phyloP scores from a whole-genome alignment of 1,139 yeast species.

The Lodderomyces jiufengensis region DNA sequence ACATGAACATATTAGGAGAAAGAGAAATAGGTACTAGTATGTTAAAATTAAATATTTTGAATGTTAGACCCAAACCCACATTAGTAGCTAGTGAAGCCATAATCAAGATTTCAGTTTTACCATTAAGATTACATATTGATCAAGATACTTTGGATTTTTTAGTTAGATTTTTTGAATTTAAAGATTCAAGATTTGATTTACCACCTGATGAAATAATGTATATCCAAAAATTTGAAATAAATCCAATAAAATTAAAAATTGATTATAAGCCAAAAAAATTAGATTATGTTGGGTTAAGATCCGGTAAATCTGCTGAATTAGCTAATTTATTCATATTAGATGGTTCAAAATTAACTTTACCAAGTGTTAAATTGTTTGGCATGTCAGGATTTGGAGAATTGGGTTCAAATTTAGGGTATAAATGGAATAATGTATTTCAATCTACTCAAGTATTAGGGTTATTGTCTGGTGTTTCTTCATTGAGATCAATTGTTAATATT shows the following conservation, averaged over 20 bases:
- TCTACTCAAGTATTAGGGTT: conserved; percentile 76
- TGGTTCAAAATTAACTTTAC: conserved; percentile 70
- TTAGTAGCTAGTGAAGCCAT: conserved; percentile 70
- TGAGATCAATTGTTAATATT: conserved; percentile 70
- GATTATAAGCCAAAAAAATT: conserved; percentile 92
- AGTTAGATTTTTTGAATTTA: conserved; percentile 75
- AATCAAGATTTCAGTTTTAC: conserved; percentile 56
- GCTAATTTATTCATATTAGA: conserved; percentile 86
- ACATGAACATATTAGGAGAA: conserved; percentile 64
- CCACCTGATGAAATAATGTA: conserved; percentile 58
- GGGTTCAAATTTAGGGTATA: conserved; percentile 50
- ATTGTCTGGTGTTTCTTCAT: conserved; percentile 78
- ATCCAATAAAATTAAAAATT: conserved; percentile 60
- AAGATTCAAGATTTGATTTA: conserved; percentile 64
- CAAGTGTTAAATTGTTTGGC: conserved; percentile 66
- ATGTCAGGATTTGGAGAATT: conserved; percentile 67
- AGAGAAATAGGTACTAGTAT: conserved; percentile 69
- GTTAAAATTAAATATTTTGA: conserved; percentile 51
- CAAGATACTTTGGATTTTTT: conserved; percentile 90
- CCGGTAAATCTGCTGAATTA: conserved; percentile 83
- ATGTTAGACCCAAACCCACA: conserved; percentile 61
- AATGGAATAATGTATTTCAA: conserved; percentile 87
- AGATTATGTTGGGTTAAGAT: conserved; percentile 76
- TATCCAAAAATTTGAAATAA: conserved; percentile 64
- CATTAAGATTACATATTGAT: conserved; percentile 80